phyloP scores from a whole-genome alignment of 257 asterid genomes.

The Fraxinus anomala region DNA sequence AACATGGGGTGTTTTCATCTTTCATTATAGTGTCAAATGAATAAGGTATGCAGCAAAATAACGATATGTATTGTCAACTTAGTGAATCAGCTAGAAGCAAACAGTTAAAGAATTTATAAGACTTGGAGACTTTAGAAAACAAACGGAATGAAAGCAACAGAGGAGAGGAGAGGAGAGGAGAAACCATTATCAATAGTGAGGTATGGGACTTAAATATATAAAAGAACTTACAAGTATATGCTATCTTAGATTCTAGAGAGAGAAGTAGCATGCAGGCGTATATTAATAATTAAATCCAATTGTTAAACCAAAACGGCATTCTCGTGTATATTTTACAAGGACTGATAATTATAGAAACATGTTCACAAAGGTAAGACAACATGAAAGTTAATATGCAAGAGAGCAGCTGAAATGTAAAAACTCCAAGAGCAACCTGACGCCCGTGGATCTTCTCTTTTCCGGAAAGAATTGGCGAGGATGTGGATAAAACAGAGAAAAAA shows the following conservation, averaged over 20 bases:
- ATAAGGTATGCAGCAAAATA: not conserved
- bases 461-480: not conserved
- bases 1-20: conserved; percentile 29
- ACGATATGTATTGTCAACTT: not conserved
- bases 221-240: conserved; percentile 5
- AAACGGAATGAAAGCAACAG: not conserved
- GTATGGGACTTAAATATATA: not conserved
- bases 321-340: not conserved
- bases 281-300: no score
- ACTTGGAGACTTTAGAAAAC: not conserved
- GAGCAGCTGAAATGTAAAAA: not conserved
- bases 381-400: conserved; percentile 12
- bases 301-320: not conserved
- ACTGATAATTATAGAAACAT: not conserved
- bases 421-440: not conserved
- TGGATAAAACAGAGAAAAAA: conserved; percentile 1
- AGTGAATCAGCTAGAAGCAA: not conserved
- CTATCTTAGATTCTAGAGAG: conserved; percentile 8
- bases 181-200: not conserved
- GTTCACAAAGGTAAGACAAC: conserved; percentile 2
- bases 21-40: conserved; percentile 19
- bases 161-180: not conserved
- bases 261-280: not conserved
- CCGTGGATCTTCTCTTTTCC: not conserved
- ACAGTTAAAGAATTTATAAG: not conserved